phyloP scores from a whole-genome alignment of 352 stramenopile species.

The Peronospora farinosa region DNA sequence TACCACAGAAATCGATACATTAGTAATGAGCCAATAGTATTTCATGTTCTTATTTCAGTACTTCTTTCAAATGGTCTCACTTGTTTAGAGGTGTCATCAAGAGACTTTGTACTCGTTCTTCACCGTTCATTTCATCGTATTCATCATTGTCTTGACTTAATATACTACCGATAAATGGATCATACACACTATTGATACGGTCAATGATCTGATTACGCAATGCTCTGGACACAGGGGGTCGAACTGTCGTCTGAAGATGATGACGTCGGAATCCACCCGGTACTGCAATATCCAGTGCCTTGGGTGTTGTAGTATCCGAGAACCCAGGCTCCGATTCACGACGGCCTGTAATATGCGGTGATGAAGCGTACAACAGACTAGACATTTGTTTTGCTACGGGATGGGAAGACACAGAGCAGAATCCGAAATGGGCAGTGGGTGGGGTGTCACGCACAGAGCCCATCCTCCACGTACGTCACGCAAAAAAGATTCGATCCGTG shows the following conservation, averaged over 20 bases:
- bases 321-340: conserved; percentile 54
- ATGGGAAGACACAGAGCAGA: background rate
- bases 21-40: too few species aligned
- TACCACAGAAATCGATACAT: too few species aligned
- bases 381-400: background rate
- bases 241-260: conserved; percentile 41
- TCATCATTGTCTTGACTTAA: conserved; percentile 77
- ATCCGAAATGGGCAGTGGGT: background rate
- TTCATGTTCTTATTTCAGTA: background rate
- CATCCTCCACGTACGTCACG: too few species aligned
- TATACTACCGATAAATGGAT: conserved; percentile 79
- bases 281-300: conserved; percentile 58
- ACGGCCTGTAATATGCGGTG: conserved; percentile 30
- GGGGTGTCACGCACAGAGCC: background rate
- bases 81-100: conserved; percentile 49
- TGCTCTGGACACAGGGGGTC: conserved; percentile 40
- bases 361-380: conserved; percentile 11
- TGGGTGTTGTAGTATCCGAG: conserved; percentile 30
- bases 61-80: conserved; percentile 13
- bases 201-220: conserved; percentile 68
- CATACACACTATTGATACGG: conserved; percentile 69
- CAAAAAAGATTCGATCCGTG: background rate
- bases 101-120: conserved; percentile 58
- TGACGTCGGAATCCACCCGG: conserved; percentile 66
- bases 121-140: conserved; percentile 65